Conservation (phyloP, 2,329 filamentous ascomycete species). For the Fusarium abutilonis region DNA sequence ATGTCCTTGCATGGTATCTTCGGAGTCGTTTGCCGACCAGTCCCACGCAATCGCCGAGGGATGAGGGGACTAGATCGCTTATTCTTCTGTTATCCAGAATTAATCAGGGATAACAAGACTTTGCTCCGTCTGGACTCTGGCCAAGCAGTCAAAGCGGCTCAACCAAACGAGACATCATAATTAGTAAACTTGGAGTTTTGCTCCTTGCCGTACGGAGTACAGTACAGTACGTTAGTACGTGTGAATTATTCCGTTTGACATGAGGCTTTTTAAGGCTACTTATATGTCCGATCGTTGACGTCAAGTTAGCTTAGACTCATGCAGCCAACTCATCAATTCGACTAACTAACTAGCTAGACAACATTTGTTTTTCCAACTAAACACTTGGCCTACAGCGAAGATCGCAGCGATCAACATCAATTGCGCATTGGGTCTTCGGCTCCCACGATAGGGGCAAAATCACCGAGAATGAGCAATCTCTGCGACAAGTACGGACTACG, state of each 20-base stretch:
- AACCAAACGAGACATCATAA: neutral
- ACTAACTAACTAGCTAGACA: neutral
- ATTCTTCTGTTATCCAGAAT: conserved; percentile 6
- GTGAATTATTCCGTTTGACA: neutral
- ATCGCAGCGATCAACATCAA: neutral
- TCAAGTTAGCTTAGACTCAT: conserved; percentile 9
- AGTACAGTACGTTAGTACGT: neutral
- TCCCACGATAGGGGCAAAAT: neutral
- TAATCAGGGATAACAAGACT: conserved; percentile 23
- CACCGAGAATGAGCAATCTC: neutral
- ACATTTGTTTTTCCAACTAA: conserved; percentile 2
- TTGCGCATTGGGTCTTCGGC: neutral
- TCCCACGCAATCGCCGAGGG: conserved; percentile 7
- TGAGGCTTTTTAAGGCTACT: conserved; percentile 10
- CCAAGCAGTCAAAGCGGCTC: neutral
- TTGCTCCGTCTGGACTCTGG: conserved; percentile 5
- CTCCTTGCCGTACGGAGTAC: neutral
- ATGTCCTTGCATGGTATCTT: neutral
- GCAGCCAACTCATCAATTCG: conserved; percentile 24
- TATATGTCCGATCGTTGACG: conserved; percentile 16
- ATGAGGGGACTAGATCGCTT: conserved; percentile 22
- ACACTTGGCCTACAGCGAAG: neutral
- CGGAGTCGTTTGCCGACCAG: conserved; percentile 18
- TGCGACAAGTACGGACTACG: too few species aligned
- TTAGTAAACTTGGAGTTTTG: conserved; percentile 1